These are phyloP conservation scores for Kregervanrija pseudodelftensis DNA, from an alignment of 805 yeast species.

Conservation along the genomic window DNA sequence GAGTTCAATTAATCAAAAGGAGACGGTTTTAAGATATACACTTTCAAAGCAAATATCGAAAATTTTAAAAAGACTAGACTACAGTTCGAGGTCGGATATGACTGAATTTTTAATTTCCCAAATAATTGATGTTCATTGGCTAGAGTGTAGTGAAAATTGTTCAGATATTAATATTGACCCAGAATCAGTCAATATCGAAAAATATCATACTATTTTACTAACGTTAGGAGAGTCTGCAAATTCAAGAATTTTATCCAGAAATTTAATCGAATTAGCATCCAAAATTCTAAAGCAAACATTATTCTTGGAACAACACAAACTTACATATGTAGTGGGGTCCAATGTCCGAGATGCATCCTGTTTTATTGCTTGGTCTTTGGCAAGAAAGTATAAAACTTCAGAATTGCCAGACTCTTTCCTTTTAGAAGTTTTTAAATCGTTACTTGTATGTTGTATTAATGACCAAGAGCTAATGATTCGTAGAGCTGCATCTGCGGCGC, in stretches of 20 bases:
- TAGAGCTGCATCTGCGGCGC: constrained; percentile 77
- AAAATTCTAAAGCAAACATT: constrained; percentile 39
- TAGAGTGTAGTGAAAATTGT: background rate
- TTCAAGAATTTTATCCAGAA: constrained; percentile 11
- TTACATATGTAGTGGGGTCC: constrained; percentile 49
- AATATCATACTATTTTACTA: constrained; percentile 53
- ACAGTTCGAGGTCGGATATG: background rate
- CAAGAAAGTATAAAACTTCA: constrained; percentile 30
- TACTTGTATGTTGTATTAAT: constrained; percentile 51
- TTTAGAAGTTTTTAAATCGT: constrained; percentile 24
- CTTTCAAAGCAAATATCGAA: constrained; percentile 61
- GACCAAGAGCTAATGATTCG: constrained; percentile 72
- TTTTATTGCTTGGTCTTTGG: constrained; percentile 75
- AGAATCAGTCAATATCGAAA: constrained; percentile 32
- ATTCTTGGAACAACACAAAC: constrained; percentile 49
- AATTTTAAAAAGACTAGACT: constrained; percentile 27
- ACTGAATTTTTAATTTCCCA: background rate
- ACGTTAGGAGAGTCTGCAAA: constrained; percentile 44
- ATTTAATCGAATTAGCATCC: constrained; percentile 20
- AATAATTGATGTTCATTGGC: background rate
- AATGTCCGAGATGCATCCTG: constrained; percentile 82
- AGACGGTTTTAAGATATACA: constrained; percentile 52
- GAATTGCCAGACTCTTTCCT: constrained; percentile 15
- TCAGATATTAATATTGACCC: constrained; percentile 14
- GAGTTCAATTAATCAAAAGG: constrained; percentile 15